Evolutionary conservation across 169 alveolate species (phyloP).

Genomic region (Plasmodium berghei): DNA sequence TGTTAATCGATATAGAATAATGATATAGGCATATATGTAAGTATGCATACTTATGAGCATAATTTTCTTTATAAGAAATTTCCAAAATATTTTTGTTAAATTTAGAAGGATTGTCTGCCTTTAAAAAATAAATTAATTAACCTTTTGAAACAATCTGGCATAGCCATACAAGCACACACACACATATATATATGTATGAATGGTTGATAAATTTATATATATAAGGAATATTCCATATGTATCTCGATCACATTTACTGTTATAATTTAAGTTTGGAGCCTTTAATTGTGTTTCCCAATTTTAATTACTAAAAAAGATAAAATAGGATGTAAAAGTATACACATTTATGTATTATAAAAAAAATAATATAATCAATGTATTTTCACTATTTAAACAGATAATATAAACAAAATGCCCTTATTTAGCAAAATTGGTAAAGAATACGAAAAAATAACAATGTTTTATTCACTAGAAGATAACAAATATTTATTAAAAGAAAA

Average conservation of each 20-base stretch:
- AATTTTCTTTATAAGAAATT: too few relatives aligned
- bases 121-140: neutral
- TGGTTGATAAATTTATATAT: constrained; percentile 1
- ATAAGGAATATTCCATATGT: too few relatives aligned
- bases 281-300: neutral
- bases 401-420: too few relatives aligned
- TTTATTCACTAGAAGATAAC: constrained; percentile 13
- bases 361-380: neutral
- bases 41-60: too few relatives aligned
- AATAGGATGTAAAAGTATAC: neutral
- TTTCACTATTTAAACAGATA: neutral
- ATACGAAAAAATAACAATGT: neutral
- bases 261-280: neutral
- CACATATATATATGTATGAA: neutral
- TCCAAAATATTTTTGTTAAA: too few relatives aligned
- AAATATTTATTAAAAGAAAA: constrained; percentile 5
- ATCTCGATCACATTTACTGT: too few relatives aligned
- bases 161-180: neutral
- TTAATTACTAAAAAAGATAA: constrained; percentile 2
- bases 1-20: too few relatives aligned
- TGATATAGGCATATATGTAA: too few relatives aligned
- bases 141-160: neutral
- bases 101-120: neutral
- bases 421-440: neutral
- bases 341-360: neutral